These are phyloP conservation scores for Vaccinium vitisidaea DNA, from an alignment of 148 eudicot species.

Conservation along the genomic window DNA sequence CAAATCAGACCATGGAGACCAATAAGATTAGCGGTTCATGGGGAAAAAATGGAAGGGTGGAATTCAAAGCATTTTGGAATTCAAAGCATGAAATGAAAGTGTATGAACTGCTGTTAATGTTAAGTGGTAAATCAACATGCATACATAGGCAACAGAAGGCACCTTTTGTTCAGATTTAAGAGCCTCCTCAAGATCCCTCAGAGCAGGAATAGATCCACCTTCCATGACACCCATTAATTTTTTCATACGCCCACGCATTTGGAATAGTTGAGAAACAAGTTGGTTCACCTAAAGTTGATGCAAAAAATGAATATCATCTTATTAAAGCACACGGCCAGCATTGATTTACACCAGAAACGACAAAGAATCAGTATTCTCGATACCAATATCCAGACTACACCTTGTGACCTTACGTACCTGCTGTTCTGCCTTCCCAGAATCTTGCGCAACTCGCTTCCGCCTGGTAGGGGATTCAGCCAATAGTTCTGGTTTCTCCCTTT, in stretches of 20 bases:
- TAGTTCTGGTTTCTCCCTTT: conserved; percentile 93
- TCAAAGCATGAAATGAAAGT: not conserved
- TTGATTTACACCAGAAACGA: not conserved
- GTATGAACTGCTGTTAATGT: too few relatives aligned
- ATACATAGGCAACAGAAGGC: conserved; percentile 12
- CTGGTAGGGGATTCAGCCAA: conserved; percentile 83
- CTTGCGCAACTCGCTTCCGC: conserved; percentile 86
- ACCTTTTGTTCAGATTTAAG: conserved; percentile 80
- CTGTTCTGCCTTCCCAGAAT: conserved; percentile 93
- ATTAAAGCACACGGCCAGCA: not conserved
- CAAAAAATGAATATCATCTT: not conserved
- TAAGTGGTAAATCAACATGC: not conserved
- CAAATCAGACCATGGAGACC: not conserved
- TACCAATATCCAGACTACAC: not conserved
- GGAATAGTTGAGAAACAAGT: conserved; percentile 93
- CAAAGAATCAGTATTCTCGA: not conserved
- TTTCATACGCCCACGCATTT: conserved; percentile 97
- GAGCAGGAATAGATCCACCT: conserved; percentile 88
- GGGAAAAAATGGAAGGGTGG: not conserved
- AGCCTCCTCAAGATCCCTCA: conserved; percentile 81
- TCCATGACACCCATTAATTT: conserved; percentile 93
- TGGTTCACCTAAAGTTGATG: conserved; percentile 66
- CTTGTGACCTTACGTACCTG: conserved; percentile 47
- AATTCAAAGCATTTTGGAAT: too few relatives aligned
- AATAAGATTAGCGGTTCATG: not conserved